phyloP scores from a whole-genome alignment of 2,329 filamentous ascomycete genomes.

The Pseudofabraea citricarpa region DNA sequence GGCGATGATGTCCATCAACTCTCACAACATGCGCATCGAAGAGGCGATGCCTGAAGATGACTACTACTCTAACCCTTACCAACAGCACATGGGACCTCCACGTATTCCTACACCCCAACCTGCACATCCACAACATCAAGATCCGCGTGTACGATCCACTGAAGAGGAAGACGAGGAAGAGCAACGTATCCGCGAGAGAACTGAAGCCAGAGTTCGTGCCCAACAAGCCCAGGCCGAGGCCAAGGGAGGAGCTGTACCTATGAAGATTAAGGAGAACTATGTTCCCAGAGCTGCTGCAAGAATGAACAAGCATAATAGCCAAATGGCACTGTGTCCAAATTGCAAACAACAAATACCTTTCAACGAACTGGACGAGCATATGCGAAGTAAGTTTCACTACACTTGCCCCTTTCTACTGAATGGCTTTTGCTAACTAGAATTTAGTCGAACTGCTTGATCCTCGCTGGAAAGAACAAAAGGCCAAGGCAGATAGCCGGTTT shows the following conservation, averaged over 20 bases:
- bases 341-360: conserved; percentile 87
- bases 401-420: background rate
- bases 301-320: conserved; percentile 52
- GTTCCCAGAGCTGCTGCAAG: conserved; percentile 77
- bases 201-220: conserved; percentile 56
- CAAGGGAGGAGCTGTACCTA: conserved; percentile 60
- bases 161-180: conserved; percentile 58
- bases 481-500: conserved; percentile 79
- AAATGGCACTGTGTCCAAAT: conserved; percentile 78
- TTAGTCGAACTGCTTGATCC: conserved; percentile 84
- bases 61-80: conserved; percentile 49
- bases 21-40: conserved; percentile 76
- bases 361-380: conserved; percentile 84
- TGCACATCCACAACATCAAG: conserved; percentile 27
- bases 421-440: conserved; percentile 10
- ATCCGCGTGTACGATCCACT: conserved; percentile 20
- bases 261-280: conserved; percentile 93
- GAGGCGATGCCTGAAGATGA: conserved; percentile 87
- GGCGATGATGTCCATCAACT: conserved; percentile 79
- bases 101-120: conserved; percentile 28
- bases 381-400: conserved; percentile 60
- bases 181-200: conserved; percentile 57
- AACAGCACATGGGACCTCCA: conserved; percentile 36
- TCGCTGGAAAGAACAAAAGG: conserved; percentile 91
- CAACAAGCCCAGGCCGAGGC: conserved; percentile 77